phyloP scores from a whole-genome alignment of 768 basidiomycete genomes.

The Vishniacozyma victoriae region DNA sequence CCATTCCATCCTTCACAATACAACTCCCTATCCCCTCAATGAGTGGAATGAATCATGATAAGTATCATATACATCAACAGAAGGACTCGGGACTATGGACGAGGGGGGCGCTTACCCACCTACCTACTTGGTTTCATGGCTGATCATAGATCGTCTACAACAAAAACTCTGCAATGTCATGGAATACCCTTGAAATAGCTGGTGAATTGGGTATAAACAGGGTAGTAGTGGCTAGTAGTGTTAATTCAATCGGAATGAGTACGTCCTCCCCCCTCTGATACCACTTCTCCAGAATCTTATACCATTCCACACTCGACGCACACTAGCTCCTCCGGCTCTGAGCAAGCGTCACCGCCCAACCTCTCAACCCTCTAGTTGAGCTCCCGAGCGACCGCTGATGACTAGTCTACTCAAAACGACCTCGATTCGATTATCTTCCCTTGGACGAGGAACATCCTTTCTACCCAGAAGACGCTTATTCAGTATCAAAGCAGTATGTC shows the following conservation, averaged over 20 bases:
- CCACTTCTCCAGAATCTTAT: not conserved
- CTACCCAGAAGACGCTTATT: constrained; percentile 35
- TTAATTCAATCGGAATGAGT: constrained; percentile 39
- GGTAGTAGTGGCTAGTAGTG: constrained; percentile 36
- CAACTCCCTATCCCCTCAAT: not conserved
- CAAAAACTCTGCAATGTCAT: constrained; percentile 30
- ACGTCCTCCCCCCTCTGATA: not conserved
- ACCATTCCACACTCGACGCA: too few species aligned
- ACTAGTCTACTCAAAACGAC: constrained; percentile 26
- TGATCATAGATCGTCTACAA: constrained; percentile 26
- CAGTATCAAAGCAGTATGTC: constrained; percentile 29
- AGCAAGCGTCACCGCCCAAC: too few species aligned
- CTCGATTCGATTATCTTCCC: constrained; percentile 36
- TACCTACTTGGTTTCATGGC: not conserved
- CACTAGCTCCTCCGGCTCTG: too few species aligned
- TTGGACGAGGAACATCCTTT: constrained; percentile 34
- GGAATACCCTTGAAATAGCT: constrained; percentile 35
- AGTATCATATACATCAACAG: not conserved
- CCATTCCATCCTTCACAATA: not conserved
- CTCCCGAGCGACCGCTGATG: not conserved
- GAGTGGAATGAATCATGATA: not conserved
- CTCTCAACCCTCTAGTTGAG: too few species aligned
- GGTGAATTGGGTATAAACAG: constrained; percentile 29
- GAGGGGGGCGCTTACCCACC: not conserved
- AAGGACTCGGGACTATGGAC: not conserved